Evolutionary conservation across 1,284 basidiomycete species (phyloP), one percentile per base, ranked within the genome.

Genomic region (Amylostereum chailletii): DNA sequence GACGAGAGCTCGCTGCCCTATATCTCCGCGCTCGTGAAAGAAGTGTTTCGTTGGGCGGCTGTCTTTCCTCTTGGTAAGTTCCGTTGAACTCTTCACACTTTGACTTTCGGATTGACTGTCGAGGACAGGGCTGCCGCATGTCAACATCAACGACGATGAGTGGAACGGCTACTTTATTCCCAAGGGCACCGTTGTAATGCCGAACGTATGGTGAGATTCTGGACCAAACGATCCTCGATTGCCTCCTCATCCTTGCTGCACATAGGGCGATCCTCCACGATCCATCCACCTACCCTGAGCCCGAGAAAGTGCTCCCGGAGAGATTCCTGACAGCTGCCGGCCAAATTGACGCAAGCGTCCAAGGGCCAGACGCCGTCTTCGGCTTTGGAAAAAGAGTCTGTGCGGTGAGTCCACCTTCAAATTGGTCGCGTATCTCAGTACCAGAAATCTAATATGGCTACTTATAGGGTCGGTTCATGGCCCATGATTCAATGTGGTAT

Each of bases 1-100:
- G 69, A 71, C 42, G 33, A 56, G 9, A 51, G 51, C 5, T 38
- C 49, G 2, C 52, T 70, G 5, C 62, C 65, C 1, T 69, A 67
- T 49, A 48, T 68, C 11, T 49, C 58, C 7, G 64, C 62, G 0
- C 43, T 66, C 4, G 52, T 67, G 7, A 63, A 64, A 49, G 70
- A 71, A 51, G 52, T 60, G 1, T 44, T 67, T 8, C 55, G 66
- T 11, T 64, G 66, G 58, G 46, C 48, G 7, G 52, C 55, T 6
- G 51, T 56, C 1, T 44, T 52, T 6, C 54, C 53, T 26, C 30
- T 58, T 19, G 45, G 41, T 46, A 31, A 11, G 41, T 4, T 46
- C 30, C 3, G 5, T 5, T 34, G 19, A 19, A 19, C 7, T 49
- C 5, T n/a, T 5, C 44, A 19, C 7, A 10, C 5, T 11, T 34